Evolutionary conservation across 1,284 basidiomycete species (phyloP), one percentile per base, ranked within the genome.

Genomic region (Peniophora sp.): DNA sequence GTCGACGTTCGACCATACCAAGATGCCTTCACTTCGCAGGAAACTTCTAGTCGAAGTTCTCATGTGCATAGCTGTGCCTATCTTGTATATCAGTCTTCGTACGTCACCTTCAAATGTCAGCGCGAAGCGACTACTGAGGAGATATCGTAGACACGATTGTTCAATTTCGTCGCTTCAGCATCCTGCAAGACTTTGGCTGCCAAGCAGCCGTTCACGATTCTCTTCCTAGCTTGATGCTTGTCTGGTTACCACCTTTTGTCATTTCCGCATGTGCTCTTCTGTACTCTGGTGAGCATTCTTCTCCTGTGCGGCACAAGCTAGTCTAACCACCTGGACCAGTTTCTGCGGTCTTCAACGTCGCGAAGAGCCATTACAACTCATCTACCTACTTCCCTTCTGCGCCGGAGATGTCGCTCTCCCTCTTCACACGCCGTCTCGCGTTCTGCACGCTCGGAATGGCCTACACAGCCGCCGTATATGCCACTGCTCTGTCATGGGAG

Each of bases 161-260:
- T 15, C 87, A 89, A 63, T 78, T 80, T 53, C 78, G 79, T 64
- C 78, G 87, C 46, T 89, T 86, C 64, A 79, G 85, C 63, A 67
- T 90, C 49, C 64, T 76, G 47, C 65, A 79, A 60, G 72, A 79
- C 53, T 75, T 79, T 54, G 87, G 86, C 14, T 89, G 87, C 62
- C 68, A 71, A 36, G 73, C 83, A 1, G 72, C 83, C 0, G 72
- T 75, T 14, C 78, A 81, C 60, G 70, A 73, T 47, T 80, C 82
- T 2, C 57, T 71, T 1, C 62, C 74, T 9, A 70, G 76, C 0
- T 62, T 84, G 52, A 62, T 79, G 48, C 57, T 88, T 42, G 70
- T 85, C 48, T 81, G 75, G 74, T 54, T 80, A 22, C 81, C 81
- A 5, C 81, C 79, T 3, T 60, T 83, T 23, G 35, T 78, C 27